A percentile compares a stretch with the other conserved stretches of the same genome.
phyloP scores from a whole-genome alignment of 2,329 filamentous ascomycete genomes.

The Colletotrichum sp. region DNA sequence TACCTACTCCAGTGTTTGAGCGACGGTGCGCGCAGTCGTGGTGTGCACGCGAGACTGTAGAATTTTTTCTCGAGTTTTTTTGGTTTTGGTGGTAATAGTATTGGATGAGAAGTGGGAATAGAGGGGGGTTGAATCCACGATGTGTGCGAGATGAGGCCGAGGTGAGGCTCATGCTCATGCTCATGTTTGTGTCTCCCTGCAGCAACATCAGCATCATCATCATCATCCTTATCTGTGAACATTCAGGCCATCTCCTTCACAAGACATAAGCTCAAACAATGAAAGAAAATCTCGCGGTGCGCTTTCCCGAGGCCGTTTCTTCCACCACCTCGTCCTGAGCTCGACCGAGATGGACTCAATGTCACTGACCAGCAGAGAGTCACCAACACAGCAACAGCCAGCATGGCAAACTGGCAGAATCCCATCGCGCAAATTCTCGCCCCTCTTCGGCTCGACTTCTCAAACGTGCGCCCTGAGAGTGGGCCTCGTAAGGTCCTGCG shows the following conservation, averaged over 20 bases:
- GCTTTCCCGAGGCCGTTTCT: not conserved
- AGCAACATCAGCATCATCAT: not conserved
- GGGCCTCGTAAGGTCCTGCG: not conserved
- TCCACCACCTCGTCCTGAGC: not conserved
- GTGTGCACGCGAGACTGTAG: not conserved
- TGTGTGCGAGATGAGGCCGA: not conserved
- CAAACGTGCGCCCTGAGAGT: not conserved
- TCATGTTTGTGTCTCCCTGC: not conserved
- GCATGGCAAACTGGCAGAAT: not conserved
- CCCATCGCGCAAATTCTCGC: conserved; percentile 10
- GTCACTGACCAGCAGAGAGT: not conserved
- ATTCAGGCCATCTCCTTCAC: not conserved
- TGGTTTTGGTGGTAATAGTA: not conserved
- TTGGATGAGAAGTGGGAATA: conserved; percentile 13
- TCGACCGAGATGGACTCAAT: not conserved
- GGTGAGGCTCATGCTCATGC: not conserved
- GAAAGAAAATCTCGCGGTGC: not conserved
- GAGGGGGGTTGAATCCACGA: not conserved
- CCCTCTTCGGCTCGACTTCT: not conserved
- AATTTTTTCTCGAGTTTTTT: not conserved
- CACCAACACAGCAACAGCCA: not conserved
- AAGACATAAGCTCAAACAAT: not conserved
- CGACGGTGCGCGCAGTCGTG: not conserved
- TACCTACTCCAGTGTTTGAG: not conserved
- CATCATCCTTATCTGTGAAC: not conserved